phyloP scores from a whole-genome alignment of 208 protist species.

The Leptomonas pyrrhocoris region DNA sequence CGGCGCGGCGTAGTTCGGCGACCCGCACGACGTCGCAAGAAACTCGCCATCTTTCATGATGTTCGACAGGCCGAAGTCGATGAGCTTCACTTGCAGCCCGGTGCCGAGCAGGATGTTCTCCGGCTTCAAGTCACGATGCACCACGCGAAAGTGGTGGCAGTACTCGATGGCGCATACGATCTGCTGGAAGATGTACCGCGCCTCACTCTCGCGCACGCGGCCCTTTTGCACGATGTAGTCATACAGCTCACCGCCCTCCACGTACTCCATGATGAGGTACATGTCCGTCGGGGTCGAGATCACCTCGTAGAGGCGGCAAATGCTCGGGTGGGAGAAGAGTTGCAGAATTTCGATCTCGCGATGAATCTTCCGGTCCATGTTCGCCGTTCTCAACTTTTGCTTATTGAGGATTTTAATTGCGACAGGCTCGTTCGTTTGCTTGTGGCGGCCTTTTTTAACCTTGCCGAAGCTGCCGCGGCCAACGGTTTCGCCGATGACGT shows the following conservation, averaged over 20 bases:
- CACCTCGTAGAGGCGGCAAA: conserved; percentile 98
- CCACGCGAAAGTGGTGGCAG: conserved; percentile 96
- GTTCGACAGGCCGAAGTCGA: conserved; percentile 96
- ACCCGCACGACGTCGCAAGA: conserved; percentile 92
- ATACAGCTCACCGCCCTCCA: conserved; percentile 98
- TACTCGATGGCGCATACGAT: conserved; percentile 99
- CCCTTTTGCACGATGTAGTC: conserved; percentile 99
- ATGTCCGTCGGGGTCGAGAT: conserved; percentile 98
- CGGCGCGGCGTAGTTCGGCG: conserved; percentile 94
- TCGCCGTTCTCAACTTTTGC: conserved; percentile 94
- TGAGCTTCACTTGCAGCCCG: conserved; percentile 93
- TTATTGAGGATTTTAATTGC: conserved; percentile 99
- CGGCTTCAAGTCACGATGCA: conserved; percentile 94
- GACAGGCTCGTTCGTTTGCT: conserved; percentile 95
- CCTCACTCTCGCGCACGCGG: conserved; percentile 92
- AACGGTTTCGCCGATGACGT: conserved; percentile 98
- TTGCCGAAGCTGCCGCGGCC: conserved; percentile 99
- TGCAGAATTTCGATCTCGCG: conserved; percentile 99
- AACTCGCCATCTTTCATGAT: conserved; percentile 93
- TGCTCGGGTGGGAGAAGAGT: conserved; percentile 99
- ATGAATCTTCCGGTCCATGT: conserved; percentile 93
- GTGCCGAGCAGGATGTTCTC: conserved; percentile 93
- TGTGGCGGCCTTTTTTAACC: conserved; percentile 98
- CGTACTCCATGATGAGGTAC: conserved; percentile 99
- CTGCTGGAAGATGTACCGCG: conserved; percentile 98